Conservation (phyloP, 495 filamentous ascomycete species). For the Achaetomiella virescens region DNA sequence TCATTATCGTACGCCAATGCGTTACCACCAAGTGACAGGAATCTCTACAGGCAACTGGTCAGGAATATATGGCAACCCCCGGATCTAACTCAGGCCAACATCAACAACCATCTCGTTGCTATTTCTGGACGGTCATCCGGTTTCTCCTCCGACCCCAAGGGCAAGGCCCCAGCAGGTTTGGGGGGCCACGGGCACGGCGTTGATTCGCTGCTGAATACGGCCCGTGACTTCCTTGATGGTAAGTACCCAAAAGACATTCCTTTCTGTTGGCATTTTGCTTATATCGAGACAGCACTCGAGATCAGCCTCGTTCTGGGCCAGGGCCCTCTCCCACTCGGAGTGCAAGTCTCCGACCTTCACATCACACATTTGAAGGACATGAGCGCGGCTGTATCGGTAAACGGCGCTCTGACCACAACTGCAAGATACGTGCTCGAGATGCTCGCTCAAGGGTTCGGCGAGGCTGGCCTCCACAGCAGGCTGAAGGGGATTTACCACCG, state of each 20-base stretch:
- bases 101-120: constrained; percentile 7
- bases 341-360: constrained; percentile 30
- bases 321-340: constrained; percentile 21
- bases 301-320: constrained; percentile 29
- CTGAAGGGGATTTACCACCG: constrained; percentile 26
- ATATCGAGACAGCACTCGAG: constrained; percentile 35
- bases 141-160: constrained; percentile 30
- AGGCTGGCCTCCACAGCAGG: constrained; percentile 21
- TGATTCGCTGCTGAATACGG: constrained; percentile 34
- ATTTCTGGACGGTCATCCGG: background rate
- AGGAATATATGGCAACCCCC: constrained; percentile 37
- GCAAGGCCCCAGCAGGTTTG: constrained; percentile 32
- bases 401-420: constrained; percentile 25
- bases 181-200: background rate
- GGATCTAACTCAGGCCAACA: constrained; percentile 15
- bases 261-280: constrained; percentile 5
- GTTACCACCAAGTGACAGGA: constrained; percentile 24
- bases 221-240: constrained; percentile 46
- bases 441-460: constrained; percentile 22
- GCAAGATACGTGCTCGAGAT: constrained; percentile 26
- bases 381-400: constrained; percentile 9
- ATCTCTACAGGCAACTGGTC: constrained; percentile 31
- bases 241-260: background rate
- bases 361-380: constrained; percentile 28
- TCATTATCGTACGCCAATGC: constrained; percentile 31